A percentile compares a stretch with the other conserved stretches of the same genome.
phyloP scores from a whole-genome alignment of 805 yeast species.

The Metschnikowia cubensis region DNA sequence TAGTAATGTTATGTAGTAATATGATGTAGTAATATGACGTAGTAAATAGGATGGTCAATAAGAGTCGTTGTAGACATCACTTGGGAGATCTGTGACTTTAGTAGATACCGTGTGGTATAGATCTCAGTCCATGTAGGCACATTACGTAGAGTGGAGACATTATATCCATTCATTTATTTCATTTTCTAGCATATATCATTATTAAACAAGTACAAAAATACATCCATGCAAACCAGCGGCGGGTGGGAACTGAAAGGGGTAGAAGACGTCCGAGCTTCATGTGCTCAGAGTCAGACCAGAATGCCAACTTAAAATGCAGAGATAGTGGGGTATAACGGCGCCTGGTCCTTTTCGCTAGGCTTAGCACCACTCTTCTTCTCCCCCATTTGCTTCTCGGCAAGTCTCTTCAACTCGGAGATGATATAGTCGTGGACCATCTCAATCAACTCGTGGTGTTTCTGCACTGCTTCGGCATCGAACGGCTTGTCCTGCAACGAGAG shows the following conservation, averaged over 20 bases:
- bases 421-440: conserved; percentile 31
- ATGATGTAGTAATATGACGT: too few relatives aligned
- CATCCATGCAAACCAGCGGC: conserved; percentile 1
- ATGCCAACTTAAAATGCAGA: conserved; percentile 30
- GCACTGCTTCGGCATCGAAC: conserved; percentile 25
- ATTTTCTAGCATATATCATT: not conserved
- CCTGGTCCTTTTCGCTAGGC: conserved; percentile 7
- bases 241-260: not conserved
- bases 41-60: too few relatives aligned
- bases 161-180: too few relatives aligned
- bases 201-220: not conserved
- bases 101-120: too few relatives aligned
- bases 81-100: too few relatives aligned
- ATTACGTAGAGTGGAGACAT: too few relatives aligned
- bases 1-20: too few relatives aligned
- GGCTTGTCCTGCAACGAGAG: conserved; percentile 15
- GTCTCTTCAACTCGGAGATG: conserved; percentile 16
- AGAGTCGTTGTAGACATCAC: too few relatives aligned
- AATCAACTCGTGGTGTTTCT: conserved; percentile 36
- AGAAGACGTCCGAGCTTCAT: not conserved
- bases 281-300: too few relatives aligned
- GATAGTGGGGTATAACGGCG: conserved; percentile 35
- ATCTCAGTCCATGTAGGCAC: too few relatives aligned
- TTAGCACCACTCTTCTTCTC: conserved; percentile 2
- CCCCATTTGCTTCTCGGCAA: conserved; percentile 5